These are phyloP conservation scores for Stereocaulon alpinum DNA, from an alignment of 495 filamentous ascomycete genomes.

Conservation along the genomic window DNA sequence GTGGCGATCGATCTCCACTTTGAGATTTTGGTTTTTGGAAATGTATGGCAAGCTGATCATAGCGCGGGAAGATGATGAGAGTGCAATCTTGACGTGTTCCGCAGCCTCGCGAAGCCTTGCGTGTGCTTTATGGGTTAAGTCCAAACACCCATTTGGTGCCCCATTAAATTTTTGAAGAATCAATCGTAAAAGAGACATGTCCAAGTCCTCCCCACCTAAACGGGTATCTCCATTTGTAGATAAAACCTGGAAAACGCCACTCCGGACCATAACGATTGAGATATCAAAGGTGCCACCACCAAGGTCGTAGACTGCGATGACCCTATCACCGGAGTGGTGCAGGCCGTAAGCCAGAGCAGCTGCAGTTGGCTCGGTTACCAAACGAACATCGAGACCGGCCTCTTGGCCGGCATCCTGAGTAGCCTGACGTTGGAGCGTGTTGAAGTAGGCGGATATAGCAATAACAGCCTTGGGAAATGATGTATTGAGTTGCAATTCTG, in stretches of 20 bases:
- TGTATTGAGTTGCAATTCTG: conserved; percentile 95
- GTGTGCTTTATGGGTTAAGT: no score
- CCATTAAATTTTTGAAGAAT: no score
- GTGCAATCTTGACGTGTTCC: no score
- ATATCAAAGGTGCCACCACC: conserved; percentile 99
- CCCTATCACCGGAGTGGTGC: conserved; percentile 73
- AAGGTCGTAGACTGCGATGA: conserved; percentile 95
- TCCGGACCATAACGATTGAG: conserved; percentile 88
- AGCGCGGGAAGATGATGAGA: no score
- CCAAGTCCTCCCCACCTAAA: no score
- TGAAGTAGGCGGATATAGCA: conserved; percentile 99
- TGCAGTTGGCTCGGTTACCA: conserved; percentile 89
- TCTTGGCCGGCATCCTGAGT: conserved; percentile 94
- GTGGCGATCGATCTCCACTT: no score
- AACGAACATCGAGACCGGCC: conserved; percentile 89
- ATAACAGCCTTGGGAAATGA: conserved; percentile 86
- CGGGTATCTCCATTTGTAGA: conserved; percentile 98
- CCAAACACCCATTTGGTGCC: no score
- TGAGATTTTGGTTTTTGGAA: no score
- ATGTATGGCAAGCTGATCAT: no score
- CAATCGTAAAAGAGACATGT: no score
- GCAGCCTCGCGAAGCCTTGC: no score
- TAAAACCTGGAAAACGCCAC: conserved; percentile 94
- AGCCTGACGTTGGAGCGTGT: conserved; percentile 94
- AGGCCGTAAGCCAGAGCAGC: conserved; percentile 64